These are phyloP conservation scores for Fusarium anguioides DNA, from an alignment of 2,329 filamentous ascomycete genomes.

Conservation along the genomic window DNA sequence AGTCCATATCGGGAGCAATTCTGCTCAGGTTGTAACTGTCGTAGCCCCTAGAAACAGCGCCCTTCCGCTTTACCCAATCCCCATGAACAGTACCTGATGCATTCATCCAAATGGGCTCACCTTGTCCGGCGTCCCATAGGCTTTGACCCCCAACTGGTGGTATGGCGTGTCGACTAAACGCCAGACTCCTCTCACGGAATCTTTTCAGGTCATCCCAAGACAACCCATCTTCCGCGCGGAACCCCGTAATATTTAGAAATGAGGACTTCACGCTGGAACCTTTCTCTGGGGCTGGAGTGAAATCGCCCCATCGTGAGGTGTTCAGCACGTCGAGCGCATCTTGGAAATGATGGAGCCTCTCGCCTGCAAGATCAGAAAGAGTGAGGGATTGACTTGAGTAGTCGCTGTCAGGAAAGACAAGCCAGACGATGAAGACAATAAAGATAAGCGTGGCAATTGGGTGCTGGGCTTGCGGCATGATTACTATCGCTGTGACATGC, in stretches of 20 bases:
- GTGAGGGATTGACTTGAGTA: conserved; percentile 49
- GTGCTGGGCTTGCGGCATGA: conserved; percentile 62
- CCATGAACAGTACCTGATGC: conserved; percentile 81
- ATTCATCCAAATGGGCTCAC: conserved; percentile 75
- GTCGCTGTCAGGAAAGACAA: conserved; percentile 53
- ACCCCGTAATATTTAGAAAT: conserved; percentile 80
- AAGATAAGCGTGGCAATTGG: conserved; percentile 47
- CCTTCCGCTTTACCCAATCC: conserved; percentile 74
- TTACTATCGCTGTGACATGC: conserved; percentile 46
- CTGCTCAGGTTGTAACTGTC: conserved; percentile 71
- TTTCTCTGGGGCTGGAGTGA: conserved; percentile 56
- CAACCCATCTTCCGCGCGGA: conserved; percentile 78
- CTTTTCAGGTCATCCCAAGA: conserved; percentile 78
- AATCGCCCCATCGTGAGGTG: conserved; percentile 69
- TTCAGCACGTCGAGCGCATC: conserved; percentile 66
- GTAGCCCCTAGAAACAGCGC: conserved; percentile 58
- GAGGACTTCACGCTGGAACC: conserved; percentile 51
- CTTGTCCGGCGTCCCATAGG: conserved; percentile 53
- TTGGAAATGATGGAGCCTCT: conserved; percentile 63
- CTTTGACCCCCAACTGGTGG: conserved; percentile 56
- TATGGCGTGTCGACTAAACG: conserved; percentile 67
- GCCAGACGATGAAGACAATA: conserved; percentile 54
- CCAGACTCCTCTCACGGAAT: conserved; percentile 73
- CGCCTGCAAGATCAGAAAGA: conserved; percentile 52
- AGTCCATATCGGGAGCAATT: conserved; percentile 73